Conservation (phyloP, 2,329 filamentous ascomycete species). For the Dactylellina cionopaga region DNA sequence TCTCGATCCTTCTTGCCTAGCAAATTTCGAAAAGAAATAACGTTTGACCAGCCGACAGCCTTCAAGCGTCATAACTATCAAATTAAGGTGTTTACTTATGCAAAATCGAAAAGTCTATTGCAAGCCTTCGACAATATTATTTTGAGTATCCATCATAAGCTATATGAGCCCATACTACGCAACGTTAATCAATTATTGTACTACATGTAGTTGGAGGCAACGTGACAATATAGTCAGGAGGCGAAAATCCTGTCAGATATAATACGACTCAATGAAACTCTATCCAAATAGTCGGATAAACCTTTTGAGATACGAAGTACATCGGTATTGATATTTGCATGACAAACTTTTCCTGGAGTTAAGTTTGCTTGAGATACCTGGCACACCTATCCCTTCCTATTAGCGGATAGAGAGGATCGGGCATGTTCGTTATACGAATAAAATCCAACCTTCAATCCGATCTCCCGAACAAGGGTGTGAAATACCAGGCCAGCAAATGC, state of each 20-base stretch:
- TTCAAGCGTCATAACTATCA: not conserved
- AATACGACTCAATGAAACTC: conserved; percentile 26
- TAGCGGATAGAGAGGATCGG: conserved; percentile 34
- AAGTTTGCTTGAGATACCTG: conserved; percentile 12
- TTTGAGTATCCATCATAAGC: too few species aligned
- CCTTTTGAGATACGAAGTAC: not conserved
- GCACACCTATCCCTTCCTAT: conserved; percentile 9
- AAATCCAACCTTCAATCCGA: conserved; percentile 31
- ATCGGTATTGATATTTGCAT: not conserved
- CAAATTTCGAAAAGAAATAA: conserved; percentile 1
- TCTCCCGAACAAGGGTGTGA: conserved; percentile 19
- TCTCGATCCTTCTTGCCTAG: conserved; percentile 2
- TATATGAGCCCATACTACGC: too few species aligned
- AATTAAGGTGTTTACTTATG: too few species aligned
- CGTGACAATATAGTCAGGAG: conserved; percentile 28
- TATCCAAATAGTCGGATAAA: conserved; percentile 18
- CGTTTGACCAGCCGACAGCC: too few species aligned
- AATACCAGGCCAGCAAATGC: not conserved
- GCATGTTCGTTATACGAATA: conserved; percentile 38
- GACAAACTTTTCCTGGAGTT: not conserved
- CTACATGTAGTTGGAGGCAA: conserved; percentile 21
- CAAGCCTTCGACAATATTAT: too few species aligned
- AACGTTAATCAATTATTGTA: too few species aligned
- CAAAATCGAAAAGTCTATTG: too few species aligned
- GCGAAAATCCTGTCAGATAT: too few species aligned